Evolutionary conservation across 2,329 filamentous ascomycete species (phyloP).

Genomic region (Ophiocordyceps robertsii): DNA sequence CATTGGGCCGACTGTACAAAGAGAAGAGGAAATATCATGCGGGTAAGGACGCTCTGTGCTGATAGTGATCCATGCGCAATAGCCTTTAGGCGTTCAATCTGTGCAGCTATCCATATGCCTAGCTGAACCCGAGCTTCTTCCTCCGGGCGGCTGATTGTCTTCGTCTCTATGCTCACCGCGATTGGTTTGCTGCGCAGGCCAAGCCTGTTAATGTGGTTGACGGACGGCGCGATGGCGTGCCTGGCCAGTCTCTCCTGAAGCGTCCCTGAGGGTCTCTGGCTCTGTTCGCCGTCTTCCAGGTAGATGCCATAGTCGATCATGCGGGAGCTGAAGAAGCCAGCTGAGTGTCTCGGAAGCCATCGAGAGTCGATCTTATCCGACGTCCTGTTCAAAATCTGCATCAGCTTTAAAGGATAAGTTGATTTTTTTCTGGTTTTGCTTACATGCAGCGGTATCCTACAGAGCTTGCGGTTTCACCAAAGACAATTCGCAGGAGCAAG

Average conservation of each 20-base stretch:
- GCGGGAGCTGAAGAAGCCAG: background rate
- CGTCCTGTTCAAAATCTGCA: background rate
- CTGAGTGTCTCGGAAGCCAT: background rate
- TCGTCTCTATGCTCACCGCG: background rate
- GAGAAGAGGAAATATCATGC: background rate
- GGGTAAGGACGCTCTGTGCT: background rate
- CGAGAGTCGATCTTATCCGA: background rate
- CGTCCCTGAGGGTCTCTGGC: background rate
- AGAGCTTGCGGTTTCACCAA: no score
- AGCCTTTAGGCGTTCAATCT: no score
- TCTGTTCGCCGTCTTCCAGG: background rate
- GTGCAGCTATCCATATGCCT: no score
- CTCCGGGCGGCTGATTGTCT: background rate
- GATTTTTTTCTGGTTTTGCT: no score
- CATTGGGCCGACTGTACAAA: background rate
- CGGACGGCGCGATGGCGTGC: background rate
- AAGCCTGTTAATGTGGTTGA: background rate
- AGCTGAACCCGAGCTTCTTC: no score
- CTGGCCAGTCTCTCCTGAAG: background rate
- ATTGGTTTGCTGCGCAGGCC: background rate
- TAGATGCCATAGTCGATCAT: background rate
- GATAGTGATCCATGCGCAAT: background rate
- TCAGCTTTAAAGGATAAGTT: no score
- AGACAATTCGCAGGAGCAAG: no score
- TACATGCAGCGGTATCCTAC: no score